These are phyloP conservation scores for Ambrosia trifida DNA, from an alignment of 129 eudicot species.

Conservation along the genomic window DNA sequence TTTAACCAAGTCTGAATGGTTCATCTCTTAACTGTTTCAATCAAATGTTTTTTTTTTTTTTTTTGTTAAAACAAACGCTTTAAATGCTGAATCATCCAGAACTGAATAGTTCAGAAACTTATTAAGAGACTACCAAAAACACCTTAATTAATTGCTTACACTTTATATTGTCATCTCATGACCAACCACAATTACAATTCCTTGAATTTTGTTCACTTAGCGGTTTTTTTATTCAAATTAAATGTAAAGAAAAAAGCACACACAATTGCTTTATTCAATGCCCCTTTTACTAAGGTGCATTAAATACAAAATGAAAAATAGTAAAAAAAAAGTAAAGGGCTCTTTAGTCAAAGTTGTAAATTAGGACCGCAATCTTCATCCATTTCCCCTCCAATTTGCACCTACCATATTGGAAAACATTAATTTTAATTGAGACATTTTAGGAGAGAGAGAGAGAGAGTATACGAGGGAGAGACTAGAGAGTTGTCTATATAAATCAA, in stretches of 20 bases:
- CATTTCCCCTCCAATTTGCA: conserved; percentile 43
- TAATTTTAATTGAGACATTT: conserved; percentile 19
- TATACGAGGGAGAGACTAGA: not conserved
- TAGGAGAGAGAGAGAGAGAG: not conserved
- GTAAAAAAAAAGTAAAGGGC: conserved; percentile 27
- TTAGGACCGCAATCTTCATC: conserved; percentile 52
- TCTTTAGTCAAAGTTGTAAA: conserved; percentile 39
- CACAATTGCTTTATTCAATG: not conserved
- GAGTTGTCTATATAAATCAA: conserved; percentile 47
- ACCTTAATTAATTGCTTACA: not conserved
- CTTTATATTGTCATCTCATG: not conserved
- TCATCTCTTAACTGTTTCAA: no score
- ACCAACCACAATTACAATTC: not conserved
- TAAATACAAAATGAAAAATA: conserved; percentile 15
- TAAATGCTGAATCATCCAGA: no score
- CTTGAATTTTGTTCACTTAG: not conserved
- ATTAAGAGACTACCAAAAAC: no score
- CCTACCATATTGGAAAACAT: conserved; percentile 44
- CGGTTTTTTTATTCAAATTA: not conserved
- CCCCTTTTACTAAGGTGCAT: not conserved
- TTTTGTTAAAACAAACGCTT: no score
- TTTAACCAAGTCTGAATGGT: no score
- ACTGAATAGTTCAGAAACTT: not conserved
- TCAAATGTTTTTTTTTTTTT: no score
- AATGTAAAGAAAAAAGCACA: not conserved